phyloP scores from a whole-genome alignment of 78 protist species.

The Dictyostelium purpureum region DNA sequence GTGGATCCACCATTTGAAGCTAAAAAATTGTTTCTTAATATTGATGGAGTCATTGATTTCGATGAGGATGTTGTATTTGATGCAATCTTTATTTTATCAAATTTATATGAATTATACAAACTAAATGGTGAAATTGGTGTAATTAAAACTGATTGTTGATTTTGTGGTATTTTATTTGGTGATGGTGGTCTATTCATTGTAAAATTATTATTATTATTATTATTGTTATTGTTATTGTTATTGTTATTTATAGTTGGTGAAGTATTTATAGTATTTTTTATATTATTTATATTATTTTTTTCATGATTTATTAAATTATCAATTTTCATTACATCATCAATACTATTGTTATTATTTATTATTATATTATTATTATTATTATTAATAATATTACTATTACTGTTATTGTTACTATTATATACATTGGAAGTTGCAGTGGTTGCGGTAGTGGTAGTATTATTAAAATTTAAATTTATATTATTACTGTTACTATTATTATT shows the following conservation, averaged over 20 bases:
- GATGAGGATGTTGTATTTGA: background rate
- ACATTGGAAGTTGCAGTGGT: background rate
- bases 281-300: background rate
- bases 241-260: background rate
- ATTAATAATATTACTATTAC: background rate
- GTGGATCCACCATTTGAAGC: background rate
- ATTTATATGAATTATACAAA: background rate
- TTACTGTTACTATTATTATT: background rate
- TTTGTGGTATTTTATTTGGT: conserved; percentile 1
- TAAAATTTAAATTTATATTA: too few species aligned
- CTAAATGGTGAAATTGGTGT: background rate
- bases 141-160: background rate
- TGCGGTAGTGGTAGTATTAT: background rate
- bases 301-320: conserved; percentile 14
- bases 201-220: background rate
- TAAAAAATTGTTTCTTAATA: background rate
- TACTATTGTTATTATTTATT: background rate
- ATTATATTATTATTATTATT: background rate
- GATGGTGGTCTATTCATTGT: conserved; percentile 7
- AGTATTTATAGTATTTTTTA: background rate
- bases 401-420: background rate
- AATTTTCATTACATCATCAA: conserved; percentile 23
- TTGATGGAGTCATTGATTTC: background rate
- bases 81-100: background rate
- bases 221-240: background rate